phyloP scores from a whole-genome alignment of 2,329 filamentous ascomycete species.

The Pseudogymnoascus sp. region DNA sequence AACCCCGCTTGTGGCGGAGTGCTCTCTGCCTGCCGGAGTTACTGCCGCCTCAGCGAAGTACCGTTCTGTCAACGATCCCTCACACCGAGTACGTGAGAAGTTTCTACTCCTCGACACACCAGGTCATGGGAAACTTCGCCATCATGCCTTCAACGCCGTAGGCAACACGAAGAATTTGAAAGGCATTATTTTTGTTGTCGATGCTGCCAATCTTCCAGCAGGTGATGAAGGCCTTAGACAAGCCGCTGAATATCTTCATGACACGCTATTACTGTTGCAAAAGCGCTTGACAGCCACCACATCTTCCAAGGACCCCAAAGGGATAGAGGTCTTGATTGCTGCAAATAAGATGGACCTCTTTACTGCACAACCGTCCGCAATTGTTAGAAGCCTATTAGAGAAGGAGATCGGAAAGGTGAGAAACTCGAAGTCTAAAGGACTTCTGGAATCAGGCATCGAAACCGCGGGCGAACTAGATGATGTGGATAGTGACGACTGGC shows the following conservation, averaged over 20 bases:
- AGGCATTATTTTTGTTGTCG: constrained; percentile 82
- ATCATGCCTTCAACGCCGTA: constrained; percentile 52
- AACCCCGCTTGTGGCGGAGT: constrained; percentile 47
- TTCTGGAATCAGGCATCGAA: constrained; percentile 75
- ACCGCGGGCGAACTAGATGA: constrained; percentile 48
- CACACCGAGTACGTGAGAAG: constrained; percentile 51
- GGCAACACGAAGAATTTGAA: constrained; percentile 45
- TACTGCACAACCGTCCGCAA: constrained; percentile 72
- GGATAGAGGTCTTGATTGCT: constrained; percentile 71
- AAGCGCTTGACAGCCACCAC: constrained; percentile 55
- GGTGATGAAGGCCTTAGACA: constrained; percentile 58
- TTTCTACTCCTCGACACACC: constrained; percentile 83
- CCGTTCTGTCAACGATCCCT: constrained; percentile 58
- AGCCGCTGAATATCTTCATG: constrained; percentile 79
- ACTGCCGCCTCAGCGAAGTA: constrained; percentile 53
- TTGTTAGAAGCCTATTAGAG: constrained; percentile 72
- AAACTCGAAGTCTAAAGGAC: constrained; percentile 66
- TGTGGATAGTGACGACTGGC: constrained; percentile 74
- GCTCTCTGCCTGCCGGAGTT: constrained; percentile 46
- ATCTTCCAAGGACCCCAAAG: constrained; percentile 48
- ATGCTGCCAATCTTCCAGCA: constrained; percentile 60
- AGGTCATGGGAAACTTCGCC: constrained; percentile 88
- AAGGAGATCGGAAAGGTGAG: constrained; percentile 74
- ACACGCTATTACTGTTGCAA: constrained; percentile 77
- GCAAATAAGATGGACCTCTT: constrained; percentile 97